Evolutionary conservation across 2,329 filamentous ascomycete genomes (phyloP), one percentile per base, ranked within the genome.

Genomic region (Sclerotinia glacialis): DNA sequence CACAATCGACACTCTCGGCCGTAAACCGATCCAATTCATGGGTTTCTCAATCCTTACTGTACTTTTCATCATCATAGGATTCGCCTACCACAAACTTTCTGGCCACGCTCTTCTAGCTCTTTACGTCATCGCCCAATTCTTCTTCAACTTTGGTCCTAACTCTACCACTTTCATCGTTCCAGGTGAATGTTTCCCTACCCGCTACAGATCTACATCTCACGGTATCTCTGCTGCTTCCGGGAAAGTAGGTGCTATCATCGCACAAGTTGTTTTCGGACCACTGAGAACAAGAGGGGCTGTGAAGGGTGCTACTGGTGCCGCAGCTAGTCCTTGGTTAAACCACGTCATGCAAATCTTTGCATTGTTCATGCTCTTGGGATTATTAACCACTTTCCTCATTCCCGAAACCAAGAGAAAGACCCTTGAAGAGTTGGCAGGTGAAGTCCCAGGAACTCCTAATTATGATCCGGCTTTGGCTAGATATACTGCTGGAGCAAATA

Each of bases 261-360:
- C 73, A 5, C 75, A 76, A 78, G 82, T 83, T 50, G 84, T 85
- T 72, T 85, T 87, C 71, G 81, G 83, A 2, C 83, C 81, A 16
- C 80, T 87, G 21, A 79, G 83, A 79, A 79, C 70, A 12, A 67
- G 64, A 2, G 72, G 72, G n/a, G 81, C 78, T 2, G 56, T 16
- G 18, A 26, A 65, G 0, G 70, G 70, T 7, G 72, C 72, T 3
- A 73, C 67, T 11, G 72, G 72, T 12, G 52, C 55, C 1, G 69
- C 65, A 56, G 70, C 72, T 5, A 66, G 79, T 1, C 82, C 83
- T 0, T 90, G 88, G 84, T 82, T 93, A 66, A 84, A 91, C 76
- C 86, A 89, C 66, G 84, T 94, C 58, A 88, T 94, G 80, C 82
- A 92, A 76, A 89, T 93, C 52, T 93, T 91, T 76, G 89, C 89